Evolutionary conservation across 208 protist species (phyloP).

Genomic region (Angomonas ambiguus): DNA sequence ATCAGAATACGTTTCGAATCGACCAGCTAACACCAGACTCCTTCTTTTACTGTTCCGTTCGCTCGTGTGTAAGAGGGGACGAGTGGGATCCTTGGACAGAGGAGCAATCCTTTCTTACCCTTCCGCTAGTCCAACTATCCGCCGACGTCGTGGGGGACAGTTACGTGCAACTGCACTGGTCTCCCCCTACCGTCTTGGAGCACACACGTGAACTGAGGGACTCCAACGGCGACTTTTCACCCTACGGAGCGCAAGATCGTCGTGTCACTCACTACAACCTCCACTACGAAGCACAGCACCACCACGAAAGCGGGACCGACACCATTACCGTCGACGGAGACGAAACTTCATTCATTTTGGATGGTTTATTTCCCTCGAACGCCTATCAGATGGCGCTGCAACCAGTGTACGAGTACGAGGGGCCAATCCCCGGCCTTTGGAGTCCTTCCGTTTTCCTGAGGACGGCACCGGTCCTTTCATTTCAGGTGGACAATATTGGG

Average conservation of each 20-base stretch:
- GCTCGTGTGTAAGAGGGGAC: slow-evolving; percentile 47
- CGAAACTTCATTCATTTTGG: not conserved
- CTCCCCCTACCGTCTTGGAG: slow-evolving; percentile 14
- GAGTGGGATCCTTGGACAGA: slow-evolving; percentile 87
- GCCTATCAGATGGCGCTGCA: not conserved
- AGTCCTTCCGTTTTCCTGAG: not conserved
- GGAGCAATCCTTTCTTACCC: slow-evolving; percentile 78
- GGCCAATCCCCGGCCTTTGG: not conserved
- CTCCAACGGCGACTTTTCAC: not conserved
- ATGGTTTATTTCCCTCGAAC: not conserved
- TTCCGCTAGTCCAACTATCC: slow-evolving; percentile 59
- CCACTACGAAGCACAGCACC: not conserved
- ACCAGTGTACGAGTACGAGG: not conserved
- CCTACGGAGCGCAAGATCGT: not conserved
- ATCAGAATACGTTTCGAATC: slow-evolving; percentile 38
- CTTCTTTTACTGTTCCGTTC: slow-evolving; percentile 57
- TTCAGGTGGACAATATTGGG: slow-evolving; percentile 27
- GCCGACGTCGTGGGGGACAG: slow-evolving; percentile 64
- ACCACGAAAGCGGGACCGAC: not conserved
- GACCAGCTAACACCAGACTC: slow-evolving; percentile 57
- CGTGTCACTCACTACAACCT: not conserved
- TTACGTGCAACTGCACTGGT: slow-evolving; percentile 77
- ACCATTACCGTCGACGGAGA: not conserved
- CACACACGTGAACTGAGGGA: not conserved
- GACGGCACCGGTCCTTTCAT: not conserved